Base-by-base conservation (phyloP, 208 protist genomes). In the Wallacemonas sp. region DNA sequence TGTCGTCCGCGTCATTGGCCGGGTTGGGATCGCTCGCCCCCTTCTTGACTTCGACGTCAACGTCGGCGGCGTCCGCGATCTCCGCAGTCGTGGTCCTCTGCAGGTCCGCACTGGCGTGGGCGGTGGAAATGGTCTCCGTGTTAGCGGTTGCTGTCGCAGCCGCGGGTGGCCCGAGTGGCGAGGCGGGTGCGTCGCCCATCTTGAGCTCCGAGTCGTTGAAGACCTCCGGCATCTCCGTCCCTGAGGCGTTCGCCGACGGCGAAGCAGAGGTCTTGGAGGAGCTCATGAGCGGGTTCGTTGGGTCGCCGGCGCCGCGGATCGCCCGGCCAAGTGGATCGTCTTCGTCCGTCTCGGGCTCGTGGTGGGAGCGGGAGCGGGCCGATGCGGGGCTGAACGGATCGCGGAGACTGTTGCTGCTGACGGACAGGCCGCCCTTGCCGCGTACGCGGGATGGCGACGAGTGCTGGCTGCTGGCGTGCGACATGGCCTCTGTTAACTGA, bases 1-100 rank as follows among this genome's bases (percentile, higher is more conserved):
- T 34, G 33, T 58, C 23, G 26, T 75, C 74, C 2, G 60, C 47
- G 36, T 23, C 33, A 5, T 19, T 52, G 44, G 44, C 44, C 8
- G 34, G n/a, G n/a, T n/a, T n/a, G n/a, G n/a, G n/a, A n/a, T n/a
- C 34, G 34, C 34, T 38, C 8, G 34, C 34, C 34, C 8, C 34
- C 8, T 4, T 38, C 34, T 38, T 4, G 54, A 12, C 54, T 5
- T 5, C 55, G 9, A 23, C 21, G 11, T 8, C 23, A 27, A n/a
- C 55, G 27, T 56, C 21, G 23, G 14, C 27, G 32, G 6, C 21
- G 48, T 12, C 2, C 9, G 24, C 27, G 24, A 14, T 11, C 26
- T 4, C 21, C 23, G 32, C 14, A 43, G 54, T 16, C 21, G 60
- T 44, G n/a, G 60, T 39, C 24, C 30, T 55, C 47, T 55, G 24